Evolutionary conservation across 768 basidiomycete species (phyloP), one percentile per base, ranked within the genome.

Genomic region (Rickenella mellea): DNA sequence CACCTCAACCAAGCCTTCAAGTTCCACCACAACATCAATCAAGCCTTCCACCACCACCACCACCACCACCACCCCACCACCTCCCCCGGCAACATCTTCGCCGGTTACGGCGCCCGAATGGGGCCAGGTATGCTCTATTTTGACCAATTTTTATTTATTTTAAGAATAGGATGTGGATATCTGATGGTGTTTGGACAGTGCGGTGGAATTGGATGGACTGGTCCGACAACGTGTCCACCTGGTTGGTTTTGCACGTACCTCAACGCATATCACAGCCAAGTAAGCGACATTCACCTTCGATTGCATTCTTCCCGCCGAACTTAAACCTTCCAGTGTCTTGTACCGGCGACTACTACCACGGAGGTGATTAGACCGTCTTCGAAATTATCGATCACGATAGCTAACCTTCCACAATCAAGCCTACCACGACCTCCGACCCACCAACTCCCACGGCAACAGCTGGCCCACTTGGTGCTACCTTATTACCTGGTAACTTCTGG

Each of bases 181-280:
- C 32, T 29, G n/a, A n/a, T n/a, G n/a, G n/a, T n/a, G n/a, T n/a
- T n/a, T n/a, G n/a, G n/a, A 2, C 42, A 77, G 73, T 76, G 75
- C 46, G 73, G 73, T 35, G 73, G 73, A 6, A 63, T 58, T 38
- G 70, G 69, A 3, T 76, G 71, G 69, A 54, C 65, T 6, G 75
- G 75, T 11, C 56, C 73, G 6, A 76, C 73, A 4, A 54, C 58
- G 2, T 78, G 74, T 44, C 60, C 66, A 5, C 57, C 62, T 2
- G 73, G 73, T 15, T 69, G 64, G 62, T 55, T 58, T 6, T 76
- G 74, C 56, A 68, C 58, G 2, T 54, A 55, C 36, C 55, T 63
- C 5, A 74, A 71, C 49, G 48, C 58, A 10, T 76, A 65, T 45
- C 76, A 74, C 53, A 74, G 67, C 3, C 74, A 76, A 50, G n/a